phyloP scores from a whole-genome alignment of 495 filamentous ascomycete species.

The Baudoinia panamericana region DNA sequence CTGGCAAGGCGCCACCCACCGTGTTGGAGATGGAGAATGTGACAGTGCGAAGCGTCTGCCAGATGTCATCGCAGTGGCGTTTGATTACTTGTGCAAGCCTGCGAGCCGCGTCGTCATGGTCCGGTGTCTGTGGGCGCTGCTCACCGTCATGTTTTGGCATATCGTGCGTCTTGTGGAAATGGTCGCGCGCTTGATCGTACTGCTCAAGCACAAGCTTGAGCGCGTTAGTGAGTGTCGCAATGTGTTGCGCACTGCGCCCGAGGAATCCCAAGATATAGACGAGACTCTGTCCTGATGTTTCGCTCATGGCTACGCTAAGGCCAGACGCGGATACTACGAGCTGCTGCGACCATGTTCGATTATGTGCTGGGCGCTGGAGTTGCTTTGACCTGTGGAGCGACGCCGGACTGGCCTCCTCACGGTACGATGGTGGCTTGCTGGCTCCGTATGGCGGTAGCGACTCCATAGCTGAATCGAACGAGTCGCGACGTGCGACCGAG shows the following conservation, averaged over 20 bases:
- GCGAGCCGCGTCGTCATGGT: constrained; percentile 32
- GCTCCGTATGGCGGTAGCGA: constrained; percentile 72
- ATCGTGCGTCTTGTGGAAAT: constrained; percentile 21
- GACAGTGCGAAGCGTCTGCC: constrained; percentile 60
- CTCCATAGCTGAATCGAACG: constrained; percentile 45
- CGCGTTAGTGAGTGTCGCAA: constrained; percentile 53
- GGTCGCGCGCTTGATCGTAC: constrained; percentile 43
- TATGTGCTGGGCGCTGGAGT: constrained; percentile 21
- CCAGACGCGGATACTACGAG: constrained; percentile 75
- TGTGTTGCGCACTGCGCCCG: constrained; percentile 60
- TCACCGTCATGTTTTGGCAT: constrained; percentile 17
- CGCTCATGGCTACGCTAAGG: constrained; percentile 73
- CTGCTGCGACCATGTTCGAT: constrained; percentile 56
- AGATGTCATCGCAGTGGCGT: constrained; percentile 55
- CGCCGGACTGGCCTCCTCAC: constrained; percentile 32
- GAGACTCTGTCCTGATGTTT: constrained; percentile 63
- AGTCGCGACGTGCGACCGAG: constrained; percentile 20
- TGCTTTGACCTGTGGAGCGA: constrained; percentile 7
- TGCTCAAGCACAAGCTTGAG: constrained; percentile 61
- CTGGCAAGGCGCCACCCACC: constrained; percentile 70
- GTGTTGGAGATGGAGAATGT: constrained; percentile 71
- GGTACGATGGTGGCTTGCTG: constrained; percentile 55
- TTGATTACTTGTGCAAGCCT: constrained; percentile 48
- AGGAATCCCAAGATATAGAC: constrained; percentile 66
- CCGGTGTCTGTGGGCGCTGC: constrained; percentile 22